Conservation (phyloP, 805 yeast genomes). For the Candida sakaeoensis region DNA sequence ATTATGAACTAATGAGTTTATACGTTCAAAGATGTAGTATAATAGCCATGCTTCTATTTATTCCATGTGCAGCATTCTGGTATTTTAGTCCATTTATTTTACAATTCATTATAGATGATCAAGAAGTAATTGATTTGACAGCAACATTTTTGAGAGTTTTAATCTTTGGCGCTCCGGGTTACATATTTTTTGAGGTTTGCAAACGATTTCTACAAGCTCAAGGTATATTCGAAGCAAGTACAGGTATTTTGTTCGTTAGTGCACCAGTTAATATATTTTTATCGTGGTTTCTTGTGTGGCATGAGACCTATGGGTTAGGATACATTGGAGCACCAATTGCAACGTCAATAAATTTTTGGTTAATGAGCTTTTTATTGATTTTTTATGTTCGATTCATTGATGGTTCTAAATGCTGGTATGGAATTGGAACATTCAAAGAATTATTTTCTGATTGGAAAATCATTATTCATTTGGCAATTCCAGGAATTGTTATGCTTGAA, state of each 20-base stretch:
- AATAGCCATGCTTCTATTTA: conserved; percentile 29
- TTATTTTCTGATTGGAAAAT: conserved; percentile 34
- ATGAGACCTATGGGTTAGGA: conserved; percentile 36
- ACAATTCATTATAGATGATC: conserved; percentile 27
- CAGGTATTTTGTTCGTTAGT: conserved; percentile 37
- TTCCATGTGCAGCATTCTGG: conserved; percentile 41
- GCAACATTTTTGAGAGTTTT: conserved; percentile 31
- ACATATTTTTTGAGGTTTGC: conserved; percentile 39
- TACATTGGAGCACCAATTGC: conserved; percentile 44
- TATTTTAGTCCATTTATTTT: conserved; percentile 32
- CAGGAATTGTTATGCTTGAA: conserved; percentile 45
- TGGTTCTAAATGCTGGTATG: conserved; percentile 71
- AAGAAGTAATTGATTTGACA: conserved; percentile 33
- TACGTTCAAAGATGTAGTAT: conserved; percentile 38
- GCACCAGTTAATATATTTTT: conserved; percentile 40
- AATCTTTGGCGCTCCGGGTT: conserved; percentile 40
- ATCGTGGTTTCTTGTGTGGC: conserved; percentile 43
- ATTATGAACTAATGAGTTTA: conserved; percentile 31
- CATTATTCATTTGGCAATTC: conserved; percentile 36
- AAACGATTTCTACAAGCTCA: conserved; percentile 44
- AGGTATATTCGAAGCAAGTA: conserved; percentile 46
- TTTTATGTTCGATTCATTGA: conserved; percentile 47
- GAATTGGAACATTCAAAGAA: conserved; percentile 38
- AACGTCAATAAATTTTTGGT: conserved; percentile 39
- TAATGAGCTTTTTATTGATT: conserved; percentile 34